Evolutionary conservation across 257 asterid species (phyloP), one percentile per base, ranked within the genome.

Genomic region (Solanum appendiculatum): DNA sequence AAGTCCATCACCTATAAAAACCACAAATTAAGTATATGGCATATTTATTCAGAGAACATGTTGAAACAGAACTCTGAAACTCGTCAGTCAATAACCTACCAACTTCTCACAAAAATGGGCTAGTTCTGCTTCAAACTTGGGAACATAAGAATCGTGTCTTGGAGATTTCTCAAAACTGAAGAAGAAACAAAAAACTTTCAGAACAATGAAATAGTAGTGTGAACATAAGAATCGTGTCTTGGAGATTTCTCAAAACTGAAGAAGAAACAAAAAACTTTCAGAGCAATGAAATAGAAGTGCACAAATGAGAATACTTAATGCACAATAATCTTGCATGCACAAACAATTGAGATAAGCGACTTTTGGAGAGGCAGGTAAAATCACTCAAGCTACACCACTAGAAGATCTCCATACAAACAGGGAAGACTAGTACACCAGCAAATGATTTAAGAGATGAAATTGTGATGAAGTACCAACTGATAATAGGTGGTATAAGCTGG

Each of bases 41-140:
- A n/a, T 80, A 56, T 58, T 74, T 46, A 77, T 23, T 81, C 82
- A 37, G 48, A 54, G 66, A 42, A 25, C 8, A 73, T 5, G 14
- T 23, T 75, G 42, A 33, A 86, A 73, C 33, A 46, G 40, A 37
- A 18, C 54, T n/a, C 69, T 13, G 16, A 40, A 75, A 33, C 13
- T 63, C 12, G 23, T 39, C 64, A 44, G 29, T n/a, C 29, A 34
- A 85, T 56, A 86, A 92, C 98, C 85, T 91, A 93, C 99, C 98
- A 97, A 90, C 91, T 91, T 95, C 91, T 97, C 99, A 63, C 98
- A 97, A 91, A 93, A 96, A 88, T 94, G 96, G 86, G 99, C 99
- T 68, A 97, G 94, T 89, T 97, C 99, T 80, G 96, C 96, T 92
- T 97, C 99, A 88, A 97, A 97, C 92, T 93, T 97, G 42, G 99